Evolutionary conservation across 2,329 filamentous ascomycete species (phyloP).

Genomic region (Phaeosphaeria sp.): DNA sequence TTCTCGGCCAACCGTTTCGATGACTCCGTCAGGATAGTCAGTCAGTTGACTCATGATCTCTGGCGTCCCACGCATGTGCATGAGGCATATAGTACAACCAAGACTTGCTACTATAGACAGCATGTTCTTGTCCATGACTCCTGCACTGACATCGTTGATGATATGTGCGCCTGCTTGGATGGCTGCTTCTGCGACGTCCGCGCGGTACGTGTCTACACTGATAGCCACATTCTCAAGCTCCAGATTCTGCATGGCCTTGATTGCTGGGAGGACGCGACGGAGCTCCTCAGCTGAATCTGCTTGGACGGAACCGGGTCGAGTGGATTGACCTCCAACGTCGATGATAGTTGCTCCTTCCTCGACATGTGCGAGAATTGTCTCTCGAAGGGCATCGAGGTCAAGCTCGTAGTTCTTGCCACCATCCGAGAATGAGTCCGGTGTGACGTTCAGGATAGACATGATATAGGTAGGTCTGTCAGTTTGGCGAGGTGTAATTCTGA

Average conservation of each 20-base stretch:
- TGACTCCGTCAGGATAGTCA: constrained; percentile 71
- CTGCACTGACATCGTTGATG: constrained; percentile 93
- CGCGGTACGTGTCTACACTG: constrained; percentile 92
- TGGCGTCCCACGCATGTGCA: constrained; percentile 93
- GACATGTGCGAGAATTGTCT: constrained; percentile 69
- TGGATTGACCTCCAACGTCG: constrained; percentile 93
- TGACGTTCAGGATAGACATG: constrained; percentile 95
- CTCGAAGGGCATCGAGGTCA: constrained; percentile 58
- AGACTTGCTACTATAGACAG: constrained; percentile 78
- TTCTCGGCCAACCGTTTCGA: constrained; percentile 71
- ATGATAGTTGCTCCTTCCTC: constrained; percentile 79
- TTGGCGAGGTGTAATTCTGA: constrained; percentile 35
- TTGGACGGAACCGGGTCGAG: constrained; percentile 75
- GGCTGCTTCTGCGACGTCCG: constrained; percentile 78
- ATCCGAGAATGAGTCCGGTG: constrained; percentile 96
- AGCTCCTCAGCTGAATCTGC: constrained; percentile 77
- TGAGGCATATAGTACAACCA: constrained; percentile 80
- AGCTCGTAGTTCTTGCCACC: constrained; percentile 65
- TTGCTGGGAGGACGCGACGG: constrained; percentile 78
- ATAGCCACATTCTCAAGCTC: constrained; percentile 71
- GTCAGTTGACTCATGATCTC: constrained; percentile 75
- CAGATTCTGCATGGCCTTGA: constrained; percentile 73
- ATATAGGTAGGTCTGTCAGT: constrained; percentile 65
- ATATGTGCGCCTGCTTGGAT: constrained; percentile 84
- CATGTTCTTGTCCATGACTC: constrained; percentile 80